Base-by-base conservation (phyloP, 1,284 basidiomycete genomes). In the Hemileia vastatrix region DNA sequence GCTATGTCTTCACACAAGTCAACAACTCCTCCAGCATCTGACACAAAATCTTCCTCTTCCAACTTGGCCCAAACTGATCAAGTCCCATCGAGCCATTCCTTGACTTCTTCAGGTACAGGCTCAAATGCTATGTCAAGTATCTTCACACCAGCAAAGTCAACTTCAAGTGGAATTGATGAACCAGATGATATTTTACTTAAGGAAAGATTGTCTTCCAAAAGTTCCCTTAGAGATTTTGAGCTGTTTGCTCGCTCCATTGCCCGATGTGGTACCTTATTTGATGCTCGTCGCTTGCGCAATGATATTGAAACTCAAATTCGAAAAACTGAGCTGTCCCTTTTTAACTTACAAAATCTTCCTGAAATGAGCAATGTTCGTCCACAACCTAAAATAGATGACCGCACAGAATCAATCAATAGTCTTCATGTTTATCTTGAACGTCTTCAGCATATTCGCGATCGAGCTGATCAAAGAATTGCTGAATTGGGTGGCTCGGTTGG, bases 301-400 rank as follows among this genome's bases (percentile, higher is more conserved):
- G 92, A 96, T 69, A 82, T 96, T 33, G 83, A 88, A 66, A 83
- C 87, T 11, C 91, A 95, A 77, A 89, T 92, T 56, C 79, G 91
- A 54, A 80, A 84, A 67, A 91, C 89, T 1, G 54, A 40, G 85
- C 87, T 87, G 71, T 61, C 79, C 67, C 52, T 54, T 24, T 31
- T 18, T 19, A 33, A 19, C 24, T 33, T 31, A 24, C 33, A 24
- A 18, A 49, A 3, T 45, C 11, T 23, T 44, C 60, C 50, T 65
- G 27, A 49, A 53, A 45, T 60, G 49, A 19, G 31, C 56, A 59
- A 5, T 43, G 62, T n/a, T 8, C 31, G 60, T 87, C 87, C 86
- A 11, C 86, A 85, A 70, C 86, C 89, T 66, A 84, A 87, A 68
- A 88, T 87, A 66, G 86, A 88, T n/a, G n/a, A n/a, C n/a, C n/a